Evolutionary conservation across 1,139 yeast genomes (phyloP).

Genomic region (Blastobotrys elegans): DNA sequence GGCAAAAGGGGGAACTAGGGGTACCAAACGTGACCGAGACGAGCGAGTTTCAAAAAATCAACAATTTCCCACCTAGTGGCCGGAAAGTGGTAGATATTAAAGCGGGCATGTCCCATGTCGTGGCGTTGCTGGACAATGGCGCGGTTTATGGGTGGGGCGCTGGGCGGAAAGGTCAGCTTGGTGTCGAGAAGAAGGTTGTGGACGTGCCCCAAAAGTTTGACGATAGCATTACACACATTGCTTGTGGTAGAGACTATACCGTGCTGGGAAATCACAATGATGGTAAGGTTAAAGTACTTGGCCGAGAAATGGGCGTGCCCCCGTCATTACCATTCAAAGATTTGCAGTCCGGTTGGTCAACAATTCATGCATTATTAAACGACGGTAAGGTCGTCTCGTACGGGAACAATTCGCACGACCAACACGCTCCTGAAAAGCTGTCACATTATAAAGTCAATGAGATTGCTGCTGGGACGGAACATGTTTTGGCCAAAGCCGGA

Average conservation of each 20-base stretch:
- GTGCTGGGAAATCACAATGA: constrained; percentile 19
- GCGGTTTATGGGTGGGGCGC: constrained; percentile 76
- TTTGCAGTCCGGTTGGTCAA: constrained; percentile 74
- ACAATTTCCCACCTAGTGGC: constrained; percentile 21
- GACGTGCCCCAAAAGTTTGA: constrained; percentile 23
- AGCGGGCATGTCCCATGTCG: constrained; percentile 55
- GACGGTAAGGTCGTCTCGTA: constrained; percentile 39
- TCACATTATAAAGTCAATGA: constrained; percentile 9
- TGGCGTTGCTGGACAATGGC: constrained; percentile 43
- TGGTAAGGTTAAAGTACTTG: constrained; percentile 25
- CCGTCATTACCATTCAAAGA: constrained; percentile 12
- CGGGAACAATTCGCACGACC: constrained; percentile 81
- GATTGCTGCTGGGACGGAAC: constrained; percentile 76
- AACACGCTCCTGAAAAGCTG: constrained; percentile 36
- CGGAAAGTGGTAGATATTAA: constrained; percentile 31
- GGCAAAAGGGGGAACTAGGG: constrained; percentile 75
- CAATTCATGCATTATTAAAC: constrained; percentile 46
- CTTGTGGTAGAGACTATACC: constrained; percentile 36
- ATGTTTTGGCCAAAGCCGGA: constrained; percentile 49
- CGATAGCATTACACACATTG: constrained; percentile 18
- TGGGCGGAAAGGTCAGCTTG: constrained; percentile 70
- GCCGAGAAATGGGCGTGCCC: constrained; percentile 16
- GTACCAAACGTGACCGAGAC: constrained; percentile 35
- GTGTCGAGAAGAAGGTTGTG: constrained; percentile 18
- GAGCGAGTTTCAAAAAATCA: constrained; percentile 10